phyloP scores from a whole-genome alignment of 2,329 filamentous ascomycete species.

The Lizonia empirigonia region DNA sequence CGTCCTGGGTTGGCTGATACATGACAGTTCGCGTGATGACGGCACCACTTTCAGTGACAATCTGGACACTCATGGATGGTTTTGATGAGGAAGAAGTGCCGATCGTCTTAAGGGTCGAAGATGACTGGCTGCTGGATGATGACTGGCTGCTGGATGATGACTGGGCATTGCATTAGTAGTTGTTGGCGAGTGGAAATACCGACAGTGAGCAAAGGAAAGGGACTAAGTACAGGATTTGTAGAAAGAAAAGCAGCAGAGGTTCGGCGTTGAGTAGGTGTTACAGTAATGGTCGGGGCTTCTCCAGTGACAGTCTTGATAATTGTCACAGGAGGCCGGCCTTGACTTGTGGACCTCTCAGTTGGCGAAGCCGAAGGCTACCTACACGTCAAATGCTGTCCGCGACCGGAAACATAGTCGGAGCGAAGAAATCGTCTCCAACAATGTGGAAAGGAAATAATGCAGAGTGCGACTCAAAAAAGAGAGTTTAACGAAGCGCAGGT shows the following conservation, averaged over 20 bases:
- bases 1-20: conserved; percentile 32
- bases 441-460: conserved; percentile 1
- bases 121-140: conserved; percentile 8
- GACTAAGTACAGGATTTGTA: conserved; percentile 26
- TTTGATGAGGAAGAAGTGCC: conserved; percentile 5
- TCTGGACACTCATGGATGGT: conserved; percentile 37
- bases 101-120: conserved; percentile 25
- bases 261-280: conserved; percentile 8
- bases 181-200: neutral
- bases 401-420: conserved; percentile 1
- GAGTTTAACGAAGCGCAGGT: conserved; percentile 5
- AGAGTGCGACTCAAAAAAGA: conserved; percentile 2
- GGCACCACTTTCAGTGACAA: conserved; percentile 52
- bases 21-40: conserved; percentile 54
- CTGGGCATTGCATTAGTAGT: neutral
- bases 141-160: conserved; percentile 1
- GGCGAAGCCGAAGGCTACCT: conserved; percentile 44
- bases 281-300: conserved; percentile 25
- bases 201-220: conserved; percentile 15
- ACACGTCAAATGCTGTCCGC: conserved; percentile 38
- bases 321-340: conserved; percentile 32
- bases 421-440: neutral
- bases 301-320: conserved; percentile 35
- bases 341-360: conserved; percentile 32
- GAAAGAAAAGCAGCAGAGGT: conserved; percentile 17